A percentile compares a stretch with the other conserved stretches of the same genome.
Conservation (phyloP, 2,329 filamentous ascomycete species). For the Emericellopsis cladophorae region DNA sequence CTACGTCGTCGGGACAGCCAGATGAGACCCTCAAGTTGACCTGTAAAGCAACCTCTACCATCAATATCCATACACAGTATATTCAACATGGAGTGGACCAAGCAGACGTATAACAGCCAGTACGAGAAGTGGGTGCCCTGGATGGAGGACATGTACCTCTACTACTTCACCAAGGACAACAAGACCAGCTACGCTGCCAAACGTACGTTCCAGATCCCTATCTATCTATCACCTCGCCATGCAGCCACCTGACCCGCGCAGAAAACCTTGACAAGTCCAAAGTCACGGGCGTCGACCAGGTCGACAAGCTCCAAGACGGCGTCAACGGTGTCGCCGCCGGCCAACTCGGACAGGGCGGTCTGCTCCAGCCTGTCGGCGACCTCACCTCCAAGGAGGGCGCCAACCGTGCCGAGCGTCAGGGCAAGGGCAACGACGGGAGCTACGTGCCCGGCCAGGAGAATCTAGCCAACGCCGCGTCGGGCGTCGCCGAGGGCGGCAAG, state of each 20-base stretch:
- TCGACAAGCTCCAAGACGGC: conserved; percentile 57
- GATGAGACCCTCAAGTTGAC: no score
- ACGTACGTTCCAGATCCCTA: conserved; percentile 27
- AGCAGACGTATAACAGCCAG: conserved; percentile 54
- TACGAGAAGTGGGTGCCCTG: conserved; percentile 68
- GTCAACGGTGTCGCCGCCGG: conserved; percentile 48
- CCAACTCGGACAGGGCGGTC: conserved; percentile 56
- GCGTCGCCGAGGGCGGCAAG: conserved; percentile 17
- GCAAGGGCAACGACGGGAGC: conserved; percentile 47
- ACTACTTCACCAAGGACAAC: conserved; percentile 66
- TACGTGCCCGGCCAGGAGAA: conserved; percentile 22
- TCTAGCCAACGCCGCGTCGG: conserved; percentile 11
- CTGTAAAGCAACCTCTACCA: no score
- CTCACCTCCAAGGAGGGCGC: conserved; percentile 49
- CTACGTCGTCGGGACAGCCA: no score
- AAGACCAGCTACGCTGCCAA: conserved; percentile 61
- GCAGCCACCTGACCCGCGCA: conserved; percentile 14
- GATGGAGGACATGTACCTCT: conserved; percentile 61
- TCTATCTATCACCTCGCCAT: neutral
- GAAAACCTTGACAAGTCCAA: conserved; percentile 58
- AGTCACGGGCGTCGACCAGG: conserved; percentile 52
- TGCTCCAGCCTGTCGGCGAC: conserved; percentile 53
- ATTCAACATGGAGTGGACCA: conserved; percentile 38
- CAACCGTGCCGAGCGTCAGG: conserved; percentile 51
- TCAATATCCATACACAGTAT: neutral